A percentile compares a stretch with the other conserved stretches of the same genome.
Evolutionary conservation across 257 asterid genomes (phyloP).

Genomic region (Solanum sejunctum): DNA sequence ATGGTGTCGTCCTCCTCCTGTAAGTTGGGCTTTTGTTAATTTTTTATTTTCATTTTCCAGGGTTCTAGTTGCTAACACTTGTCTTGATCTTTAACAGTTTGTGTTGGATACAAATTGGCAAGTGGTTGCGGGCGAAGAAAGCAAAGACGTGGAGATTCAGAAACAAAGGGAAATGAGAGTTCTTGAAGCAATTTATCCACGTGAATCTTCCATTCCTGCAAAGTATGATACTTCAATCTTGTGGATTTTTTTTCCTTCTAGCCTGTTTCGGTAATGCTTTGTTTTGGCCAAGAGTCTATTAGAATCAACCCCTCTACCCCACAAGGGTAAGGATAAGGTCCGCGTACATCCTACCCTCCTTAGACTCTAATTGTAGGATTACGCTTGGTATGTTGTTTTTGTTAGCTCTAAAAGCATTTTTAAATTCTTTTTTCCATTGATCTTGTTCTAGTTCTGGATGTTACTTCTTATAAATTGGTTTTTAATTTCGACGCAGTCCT

Average conservation of each 20-base stretch:
- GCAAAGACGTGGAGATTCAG: conserved; percentile 51
- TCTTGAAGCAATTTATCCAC: conserved; percentile 92
- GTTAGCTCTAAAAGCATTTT: not conserved
- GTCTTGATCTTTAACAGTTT: conserved; percentile 29
- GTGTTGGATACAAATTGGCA: conserved; percentile 40
- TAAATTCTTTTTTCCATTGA: not conserved
- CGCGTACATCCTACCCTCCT: not conserved
- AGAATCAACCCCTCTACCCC: not conserved
- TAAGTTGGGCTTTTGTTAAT: conserved; percentile 16
- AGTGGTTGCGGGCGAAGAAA: conserved; percentile 83
- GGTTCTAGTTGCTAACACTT: not conserved
- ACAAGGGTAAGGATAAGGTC: not conserved
- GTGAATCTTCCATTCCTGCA: conserved; percentile 79
- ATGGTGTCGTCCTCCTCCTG: conserved; percentile 74
- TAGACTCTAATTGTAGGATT: not conserved
- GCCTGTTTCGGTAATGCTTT: not conserved
- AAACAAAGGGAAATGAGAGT: conserved; percentile 64
- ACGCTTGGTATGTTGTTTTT: not conserved
- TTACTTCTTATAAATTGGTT: not conserved
- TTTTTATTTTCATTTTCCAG: not conserved
- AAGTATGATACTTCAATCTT: conserved; percentile 30
- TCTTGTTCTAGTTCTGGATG: not conserved
- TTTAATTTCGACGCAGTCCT: conserved; percentile 42
- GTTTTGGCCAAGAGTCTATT: not conserved
- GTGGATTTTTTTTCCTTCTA: not conserved